phyloP scores from a whole-genome alignment of 2,329 filamentous ascomycete species.

The Arachnomyces sp. region DNA sequence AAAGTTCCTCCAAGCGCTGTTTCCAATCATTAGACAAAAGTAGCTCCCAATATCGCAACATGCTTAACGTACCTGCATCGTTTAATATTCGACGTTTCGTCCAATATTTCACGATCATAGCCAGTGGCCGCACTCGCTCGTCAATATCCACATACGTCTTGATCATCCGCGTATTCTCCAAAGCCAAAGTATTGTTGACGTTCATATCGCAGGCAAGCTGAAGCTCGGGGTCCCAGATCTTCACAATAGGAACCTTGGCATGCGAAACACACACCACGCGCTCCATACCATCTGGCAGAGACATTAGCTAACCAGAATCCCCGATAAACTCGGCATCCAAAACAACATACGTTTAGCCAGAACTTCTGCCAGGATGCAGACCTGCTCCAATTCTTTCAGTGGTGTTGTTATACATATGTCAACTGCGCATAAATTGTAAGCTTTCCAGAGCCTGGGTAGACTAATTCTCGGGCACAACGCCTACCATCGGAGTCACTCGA shows the following conservation, averaged over 20 bases:
- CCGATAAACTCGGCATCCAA: slow-evolving; percentile 9
- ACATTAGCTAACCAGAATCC: slow-evolving; percentile 7
- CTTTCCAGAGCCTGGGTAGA: slow-evolving; percentile 17
- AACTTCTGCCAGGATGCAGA: slow-evolving; percentile 82
- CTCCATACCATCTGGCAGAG: slow-evolving; percentile 77
- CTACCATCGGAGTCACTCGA: slow-evolving; percentile 92
- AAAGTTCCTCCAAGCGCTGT: slow-evolving; percentile 84
- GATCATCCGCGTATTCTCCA: slow-evolving; percentile 97
- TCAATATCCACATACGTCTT: slow-evolving; percentile 94
- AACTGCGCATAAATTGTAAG: slow-evolving; percentile 46
- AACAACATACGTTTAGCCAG: slow-evolving; percentile 66
- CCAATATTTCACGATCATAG: slow-evolving; percentile 98
- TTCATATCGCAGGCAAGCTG: slow-evolving; percentile 93
- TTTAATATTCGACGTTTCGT: slow-evolving; percentile 87
- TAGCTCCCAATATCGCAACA: too few relatives aligned
- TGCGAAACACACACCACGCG: slow-evolving; percentile 89
- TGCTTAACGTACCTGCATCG: slow-evolving; percentile 67
- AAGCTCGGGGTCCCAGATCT: slow-evolving; percentile 94
- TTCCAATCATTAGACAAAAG: not conserved
- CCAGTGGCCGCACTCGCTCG: slow-evolving; percentile 77
- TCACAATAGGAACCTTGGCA: slow-evolving; percentile 96
- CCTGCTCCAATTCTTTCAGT: slow-evolving; percentile 76
- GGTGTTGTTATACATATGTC: slow-evolving; percentile 95
- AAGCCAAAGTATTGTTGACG: slow-evolving; percentile 88
- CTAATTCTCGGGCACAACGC: slow-evolving; percentile 20